Base-by-base conservation (phyloP, 2,329 filamentous ascomycete species). In the Fusarium nisikadoi region DNA sequence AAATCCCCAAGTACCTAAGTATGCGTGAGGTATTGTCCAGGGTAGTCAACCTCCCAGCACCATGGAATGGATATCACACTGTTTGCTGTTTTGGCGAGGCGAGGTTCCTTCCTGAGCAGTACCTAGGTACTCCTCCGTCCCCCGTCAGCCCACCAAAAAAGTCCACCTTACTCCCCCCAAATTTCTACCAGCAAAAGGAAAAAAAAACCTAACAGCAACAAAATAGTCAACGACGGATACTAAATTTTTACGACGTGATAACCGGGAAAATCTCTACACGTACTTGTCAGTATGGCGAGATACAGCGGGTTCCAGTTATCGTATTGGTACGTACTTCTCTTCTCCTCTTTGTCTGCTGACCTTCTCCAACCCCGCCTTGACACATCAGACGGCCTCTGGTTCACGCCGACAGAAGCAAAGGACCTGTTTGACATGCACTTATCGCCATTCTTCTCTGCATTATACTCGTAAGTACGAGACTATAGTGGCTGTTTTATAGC, bases 61-160 rank as follows among this genome's bases (percentile, higher is more conserved):
- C 43, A 23, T 25, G 23, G 23, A 25, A 20, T 27, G 35, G 17
- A 17, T 27, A 47, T 25, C 35, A 62, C 36, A 35, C n/a, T 36
- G 43, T 29, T 43, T 47, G 27, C 49, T 39, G 13, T 29, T 55
- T 57, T 54, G 47, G 60, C 41, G 49, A 71, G 68, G 67, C 57
- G 62, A 71, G 47, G 68, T 59, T 62, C 62, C 62, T 71, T 70
- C 67, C 62, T 61, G 16, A 69, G 59, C 23, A 42, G 54, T 39
- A 25, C 23, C 23, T 25, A 29, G 27, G 27, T 29, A 50, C 35
- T 29, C n/a, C 19, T 36, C 52, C 35, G 45, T 63, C 61, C 57
- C 46, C 62, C 47, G 35, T 71, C 62, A 67, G 62, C 66, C 66
- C 68, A 70, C 68, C 68, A 58, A 70, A 70, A 70, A 65, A 53